Evolutionary conservation across 179 eudicot genomes (phyloP).

Genomic region (Heliamphora pulchella): DNA sequence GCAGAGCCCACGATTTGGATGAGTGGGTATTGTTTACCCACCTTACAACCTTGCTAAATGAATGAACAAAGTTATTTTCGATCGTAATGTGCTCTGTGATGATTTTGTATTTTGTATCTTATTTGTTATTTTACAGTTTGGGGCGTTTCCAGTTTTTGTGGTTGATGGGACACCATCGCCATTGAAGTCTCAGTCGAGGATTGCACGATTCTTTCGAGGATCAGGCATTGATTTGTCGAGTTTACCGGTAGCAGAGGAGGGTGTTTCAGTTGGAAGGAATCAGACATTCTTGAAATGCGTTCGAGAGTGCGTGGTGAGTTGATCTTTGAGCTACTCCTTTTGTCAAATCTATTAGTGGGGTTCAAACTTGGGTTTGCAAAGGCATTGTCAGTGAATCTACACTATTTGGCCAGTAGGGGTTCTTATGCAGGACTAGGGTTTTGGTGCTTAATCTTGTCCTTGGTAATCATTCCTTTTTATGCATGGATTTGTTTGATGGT

Average conservation of each 20-base stretch:
- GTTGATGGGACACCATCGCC: constrained; percentile 83
- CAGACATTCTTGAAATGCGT: constrained; percentile 51
- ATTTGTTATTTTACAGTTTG: constrained; percentile 46
- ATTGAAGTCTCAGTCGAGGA: constrained; percentile 75
- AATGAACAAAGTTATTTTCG: too few species aligned
- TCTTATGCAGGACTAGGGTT: not conserved
- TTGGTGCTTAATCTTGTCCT: not conserved
- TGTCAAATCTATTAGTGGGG: not conserved
- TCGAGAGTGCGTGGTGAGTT: constrained; percentile 71
- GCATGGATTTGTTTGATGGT: not conserved
- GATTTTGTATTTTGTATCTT: not conserved
- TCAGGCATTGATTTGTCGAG: constrained; percentile 58
- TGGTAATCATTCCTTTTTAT: not conserved
- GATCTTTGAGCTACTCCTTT: not conserved
- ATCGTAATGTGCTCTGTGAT: constrained; percentile 4
- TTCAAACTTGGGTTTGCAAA: constrained; percentile 1
- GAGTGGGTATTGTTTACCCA: too few species aligned
- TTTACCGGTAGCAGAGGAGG: constrained; percentile 47
- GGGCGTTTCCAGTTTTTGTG: constrained; percentile 90
- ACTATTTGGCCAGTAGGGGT: not conserved
- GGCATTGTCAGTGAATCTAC: not conserved
- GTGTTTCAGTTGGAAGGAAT: constrained; percentile 67
- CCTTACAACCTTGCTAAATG: too few species aligned
- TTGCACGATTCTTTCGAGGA: constrained; percentile 49
- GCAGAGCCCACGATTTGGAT: too few species aligned